phyloP scores from a whole-genome alignment of 495 filamentous ascomycete species.

The Penicillium cataractarum region DNA sequence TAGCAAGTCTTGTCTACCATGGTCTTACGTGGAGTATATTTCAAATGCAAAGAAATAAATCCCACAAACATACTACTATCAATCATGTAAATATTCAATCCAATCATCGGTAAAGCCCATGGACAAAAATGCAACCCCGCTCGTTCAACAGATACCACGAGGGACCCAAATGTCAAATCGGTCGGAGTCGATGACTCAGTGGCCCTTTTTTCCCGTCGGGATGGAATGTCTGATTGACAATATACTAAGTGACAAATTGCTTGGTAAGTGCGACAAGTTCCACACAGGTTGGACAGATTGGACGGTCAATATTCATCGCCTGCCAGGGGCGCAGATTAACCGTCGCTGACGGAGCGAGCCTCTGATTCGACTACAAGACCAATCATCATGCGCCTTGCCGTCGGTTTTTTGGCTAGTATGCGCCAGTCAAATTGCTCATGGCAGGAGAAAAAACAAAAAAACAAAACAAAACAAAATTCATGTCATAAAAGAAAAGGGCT shows the following conservation, averaged over 20 bases:
- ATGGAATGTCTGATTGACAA: constrained; percentile 25
- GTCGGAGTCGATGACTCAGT: constrained; percentile 4
- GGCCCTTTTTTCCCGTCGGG: neutral
- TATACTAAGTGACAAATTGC: constrained; percentile 23
- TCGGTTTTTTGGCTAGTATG: constrained; percentile 18
- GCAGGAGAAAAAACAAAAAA: constrained; percentile 15
- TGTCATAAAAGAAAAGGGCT: neutral
- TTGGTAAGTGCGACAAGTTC: constrained; percentile 1
- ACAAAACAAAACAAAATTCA: constrained; percentile 1
- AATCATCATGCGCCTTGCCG: constrained; percentile 24
- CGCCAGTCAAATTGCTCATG: constrained; percentile 24
- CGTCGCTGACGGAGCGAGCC: constrained; percentile 4
- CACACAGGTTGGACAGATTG: constrained; percentile 11
- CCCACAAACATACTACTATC: neutral
- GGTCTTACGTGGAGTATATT: neutral
- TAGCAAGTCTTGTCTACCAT: neutral
- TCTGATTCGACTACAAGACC: constrained; percentile 19
- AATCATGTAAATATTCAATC: neutral
- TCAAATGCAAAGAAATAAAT: neutral
- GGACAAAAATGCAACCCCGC: constrained; percentile 15
- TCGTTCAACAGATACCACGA: constrained; percentile 32
- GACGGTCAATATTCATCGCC: constrained; percentile 5
- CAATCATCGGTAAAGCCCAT: neutral
- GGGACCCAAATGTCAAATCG: constrained; percentile 26
- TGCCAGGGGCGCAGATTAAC: constrained; percentile 8